Percentiles rank a stretch among this genome's conserved stretches.
These are phyloP conservation scores for Blastomyces parvus DNA, from an alignment of 2,329 filamentous ascomycete genomes.

Conservation along the genomic window DNA sequence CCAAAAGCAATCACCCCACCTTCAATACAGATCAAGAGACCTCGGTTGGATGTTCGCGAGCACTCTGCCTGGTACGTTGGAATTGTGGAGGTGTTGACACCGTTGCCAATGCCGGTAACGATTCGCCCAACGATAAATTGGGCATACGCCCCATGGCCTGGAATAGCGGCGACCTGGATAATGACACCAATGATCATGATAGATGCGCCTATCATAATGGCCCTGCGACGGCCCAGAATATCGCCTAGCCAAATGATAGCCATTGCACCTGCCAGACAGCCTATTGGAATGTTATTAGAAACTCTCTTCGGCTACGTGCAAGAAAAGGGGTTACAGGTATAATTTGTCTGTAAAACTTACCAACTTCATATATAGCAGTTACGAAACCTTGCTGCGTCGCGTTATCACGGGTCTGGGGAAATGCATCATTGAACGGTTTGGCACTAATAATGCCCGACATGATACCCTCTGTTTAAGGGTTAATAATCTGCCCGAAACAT, in stretches of 20 bases:
- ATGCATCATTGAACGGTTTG: slow-evolving; percentile 17
- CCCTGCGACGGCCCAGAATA: slow-evolving; percentile 24
- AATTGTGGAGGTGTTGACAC: slow-evolving; percentile 43
- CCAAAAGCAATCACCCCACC: slow-evolving; percentile 39
- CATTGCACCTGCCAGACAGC: slow-evolving; percentile 24
- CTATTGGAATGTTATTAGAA: slow-evolving; percentile 8
- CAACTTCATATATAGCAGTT: slow-evolving; percentile 44
- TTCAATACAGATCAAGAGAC: slow-evolving; percentile 48
- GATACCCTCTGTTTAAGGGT: slow-evolving; percentile 16
- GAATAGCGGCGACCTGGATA: slow-evolving; percentile 16
- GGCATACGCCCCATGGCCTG: slow-evolving; percentile 29
- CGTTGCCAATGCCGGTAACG: slow-evolving; percentile 42
- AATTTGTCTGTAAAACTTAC: slow-evolving; percentile 15
- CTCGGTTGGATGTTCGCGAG: slow-evolving; percentile 43
- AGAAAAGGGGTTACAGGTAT: background rate
- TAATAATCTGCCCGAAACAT: background rate
- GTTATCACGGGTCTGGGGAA: slow-evolving; percentile 21
- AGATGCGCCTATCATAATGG: slow-evolving; percentile 46
- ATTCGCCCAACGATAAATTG: slow-evolving; percentile 42
- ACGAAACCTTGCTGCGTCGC: slow-evolving; percentile 42
- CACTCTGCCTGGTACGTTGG: slow-evolving; percentile 42
- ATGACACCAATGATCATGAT: slow-evolving; percentile 32
- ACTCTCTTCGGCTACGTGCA: background rate
- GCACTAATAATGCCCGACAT: slow-evolving; percentile 22
- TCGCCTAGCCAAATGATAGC: slow-evolving; percentile 21